Evolutionary conservation across 2,329 filamentous ascomycete species (phyloP), one percentile per base, ranked within the genome.

Genomic region (Cladosporium austrohemisphaericum): DNA sequence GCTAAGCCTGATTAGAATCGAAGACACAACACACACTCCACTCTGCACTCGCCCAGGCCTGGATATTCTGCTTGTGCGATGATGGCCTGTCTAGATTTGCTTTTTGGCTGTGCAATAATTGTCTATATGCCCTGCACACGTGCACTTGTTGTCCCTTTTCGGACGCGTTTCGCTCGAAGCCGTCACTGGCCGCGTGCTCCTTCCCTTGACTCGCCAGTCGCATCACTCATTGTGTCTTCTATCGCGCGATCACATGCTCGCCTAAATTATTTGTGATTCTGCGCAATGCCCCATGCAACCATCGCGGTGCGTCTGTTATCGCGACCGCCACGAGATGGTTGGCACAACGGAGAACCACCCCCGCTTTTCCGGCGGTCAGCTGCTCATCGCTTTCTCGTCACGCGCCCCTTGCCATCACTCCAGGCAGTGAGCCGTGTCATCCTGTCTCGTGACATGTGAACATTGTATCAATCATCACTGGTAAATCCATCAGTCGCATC

Each of bases 21-120:
- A 41, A 41, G 44, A 26, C 44, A 47, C 44, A 47, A 47, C 44
- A 47, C 44, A 47, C 37, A 47, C 44, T 47, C 44, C 33, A 47
- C 44, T 38, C 32, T 26, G n/a, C 33, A 37, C 33, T 29, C 44
- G 44, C 44, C 44, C 44, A 47, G 33, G 22, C 13, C 20, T 38
- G 23, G 32, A 6, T 37, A 29, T 47, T 47, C 25, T 47, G 44
- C 44, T 38, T 20, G 44, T 47, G 33, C 32, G 44, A 31, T 37
- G 10, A 18, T 47, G 23, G 25, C 20, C 44, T 31, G 44, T 23
- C n/a, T 38, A 18, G 16, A 38, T 20, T 16, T 38, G 23, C 26
- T 16, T 19, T 25, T 38, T 25, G 4, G 19, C 19, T 26, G 23
- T 38, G 19, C 19, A 25, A 38, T 25, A 13, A 13, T 29, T 38